A percentile compares a stretch with the other conserved stretches of the same genome.
These are phyloP conservation scores for Ichthyophthirius multifiliis DNA, from an alignment of 169 alveolate species.

Conservation along the genomic window DNA sequence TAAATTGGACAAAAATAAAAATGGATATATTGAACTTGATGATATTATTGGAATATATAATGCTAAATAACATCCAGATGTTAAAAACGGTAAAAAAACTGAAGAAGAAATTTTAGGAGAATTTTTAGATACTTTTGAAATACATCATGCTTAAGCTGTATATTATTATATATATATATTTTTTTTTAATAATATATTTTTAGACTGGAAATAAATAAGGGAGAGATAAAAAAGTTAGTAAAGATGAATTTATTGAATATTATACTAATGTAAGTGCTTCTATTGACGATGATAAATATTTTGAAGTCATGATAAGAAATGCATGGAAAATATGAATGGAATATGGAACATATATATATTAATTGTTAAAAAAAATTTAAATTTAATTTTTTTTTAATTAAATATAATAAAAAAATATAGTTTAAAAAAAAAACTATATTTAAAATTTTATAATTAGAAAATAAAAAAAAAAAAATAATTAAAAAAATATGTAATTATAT, in stretches of 20 bases:
- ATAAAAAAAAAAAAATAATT: no score
- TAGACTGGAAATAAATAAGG: conserved; percentile 7
- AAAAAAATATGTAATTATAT: no score
- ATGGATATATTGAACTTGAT: conserved; percentile 58
- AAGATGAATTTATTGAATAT: conserved; percentile 80
- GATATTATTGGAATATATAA: conserved; percentile 55
- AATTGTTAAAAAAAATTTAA: no score
- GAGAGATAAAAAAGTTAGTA: conserved; percentile 56
- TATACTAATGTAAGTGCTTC: conserved; percentile 71
- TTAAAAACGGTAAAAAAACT: conserved; percentile 65
- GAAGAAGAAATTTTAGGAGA: conserved; percentile 80
- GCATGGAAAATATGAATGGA: conserved; percentile 71
- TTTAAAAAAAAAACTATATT: no score
- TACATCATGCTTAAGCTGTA: conserved; percentile 38
- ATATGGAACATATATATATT: no score
- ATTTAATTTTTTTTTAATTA: no score
- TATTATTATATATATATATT: background rate
- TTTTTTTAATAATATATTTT: conserved; percentile 5
- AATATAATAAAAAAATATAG: no score
- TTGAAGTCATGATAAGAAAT: conserved; percentile 71
- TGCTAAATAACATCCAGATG: conserved; percentile 81
- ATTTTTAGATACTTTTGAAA: conserved; percentile 75
- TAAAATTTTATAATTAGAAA: no score
- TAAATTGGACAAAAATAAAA: conserved; percentile 52
- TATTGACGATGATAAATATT: conserved; percentile 76